Conservation (phyloP, 116 monocot genomes). For the Thalassia testudinum region DNA sequence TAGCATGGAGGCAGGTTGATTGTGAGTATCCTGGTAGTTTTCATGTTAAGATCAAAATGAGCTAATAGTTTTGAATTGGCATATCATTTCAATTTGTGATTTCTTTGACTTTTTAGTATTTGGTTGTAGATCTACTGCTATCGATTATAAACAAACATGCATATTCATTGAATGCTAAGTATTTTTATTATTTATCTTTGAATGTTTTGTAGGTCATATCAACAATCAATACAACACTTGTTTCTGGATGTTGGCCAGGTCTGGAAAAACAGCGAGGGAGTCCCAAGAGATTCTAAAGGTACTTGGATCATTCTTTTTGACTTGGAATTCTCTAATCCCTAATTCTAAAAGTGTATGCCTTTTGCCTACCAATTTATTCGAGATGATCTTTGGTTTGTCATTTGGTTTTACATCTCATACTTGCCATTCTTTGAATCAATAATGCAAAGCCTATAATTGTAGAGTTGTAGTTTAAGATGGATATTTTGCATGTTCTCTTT, state of each 20-base stretch:
- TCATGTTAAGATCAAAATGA: not conserved
- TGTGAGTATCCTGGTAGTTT: constrained; percentile 41
- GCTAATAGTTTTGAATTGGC: not conserved
- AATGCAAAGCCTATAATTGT: too few species aligned
- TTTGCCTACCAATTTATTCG: too few species aligned
- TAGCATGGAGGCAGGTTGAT: constrained; percentile 86
- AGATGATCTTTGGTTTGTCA: too few species aligned
- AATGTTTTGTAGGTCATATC: constrained; percentile 66
- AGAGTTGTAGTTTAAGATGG: too few species aligned
- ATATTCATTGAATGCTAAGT: not conserved
- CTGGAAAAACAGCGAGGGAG: constrained; percentile 57
- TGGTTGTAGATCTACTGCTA: not conserved
- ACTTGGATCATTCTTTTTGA: too few species aligned
- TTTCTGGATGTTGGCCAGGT: constrained; percentile 89
- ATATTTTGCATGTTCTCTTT: too few species aligned
- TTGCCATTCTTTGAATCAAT: too few species aligned
- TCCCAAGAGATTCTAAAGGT: constrained; percentile 82
- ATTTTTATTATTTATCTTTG: constrained; percentile 1
- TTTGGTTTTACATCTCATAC: too few species aligned
- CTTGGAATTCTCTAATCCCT: too few species aligned
- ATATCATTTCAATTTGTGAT: not conserved
- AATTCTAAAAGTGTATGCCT: too few species aligned
- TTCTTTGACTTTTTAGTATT: not conserved
- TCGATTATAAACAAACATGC: not conserved
- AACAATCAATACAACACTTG: constrained; percentile 98